A percentile compares a stretch with the other conserved stretches of the same genome.
These are phyloP conservation scores for Astragalus glycyphyllos DNA, from an alignment of 306 rosid species.

Conservation along the genomic window DNA sequence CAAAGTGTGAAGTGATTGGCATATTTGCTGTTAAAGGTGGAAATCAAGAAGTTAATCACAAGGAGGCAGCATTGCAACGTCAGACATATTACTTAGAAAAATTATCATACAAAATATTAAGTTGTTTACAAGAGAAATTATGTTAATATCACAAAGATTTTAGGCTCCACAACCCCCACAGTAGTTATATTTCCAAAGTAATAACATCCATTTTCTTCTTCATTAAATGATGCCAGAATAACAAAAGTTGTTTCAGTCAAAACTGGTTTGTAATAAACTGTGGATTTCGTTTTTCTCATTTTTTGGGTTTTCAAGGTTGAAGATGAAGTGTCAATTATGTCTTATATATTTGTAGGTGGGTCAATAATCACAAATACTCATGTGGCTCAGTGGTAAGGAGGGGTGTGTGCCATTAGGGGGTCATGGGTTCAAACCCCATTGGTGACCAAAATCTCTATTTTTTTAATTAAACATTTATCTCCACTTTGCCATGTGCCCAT, in stretches of 20 bases:
- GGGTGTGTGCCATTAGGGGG: too few species aligned
- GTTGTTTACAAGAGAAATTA: constrained; percentile 23
- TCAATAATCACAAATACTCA: too few species aligned
- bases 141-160: constrained; percentile 3
- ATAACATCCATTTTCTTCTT: constrained; percentile 11
- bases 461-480: too few species aligned
- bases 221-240: constrained; percentile 12
- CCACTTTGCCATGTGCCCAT: too few species aligned
- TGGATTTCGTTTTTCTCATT: too few species aligned
- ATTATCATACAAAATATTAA: not conserved
- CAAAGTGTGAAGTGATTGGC: constrained; percentile 80
- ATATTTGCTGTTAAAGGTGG: constrained; percentile 66
- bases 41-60: constrained; percentile 25
- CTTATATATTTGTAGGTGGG: too few species aligned
- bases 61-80: constrained; percentile 25
- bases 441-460: too few species aligned
- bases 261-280: constrained; percentile 2
- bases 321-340: too few species aligned
- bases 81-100: constrained; percentile 34
- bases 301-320: too few species aligned
- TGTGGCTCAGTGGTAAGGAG: too few species aligned
- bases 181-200: constrained; percentile 7
- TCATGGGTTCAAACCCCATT: too few species aligned
- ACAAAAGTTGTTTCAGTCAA: constrained; percentile 19
- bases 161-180: constrained; percentile 13